A percentile compares a stretch with the other conserved stretches of the same genome.
Evolutionary conservation across 768 basidiomycete species (phyloP).

Genomic region (Dentipellis sp.): DNA sequence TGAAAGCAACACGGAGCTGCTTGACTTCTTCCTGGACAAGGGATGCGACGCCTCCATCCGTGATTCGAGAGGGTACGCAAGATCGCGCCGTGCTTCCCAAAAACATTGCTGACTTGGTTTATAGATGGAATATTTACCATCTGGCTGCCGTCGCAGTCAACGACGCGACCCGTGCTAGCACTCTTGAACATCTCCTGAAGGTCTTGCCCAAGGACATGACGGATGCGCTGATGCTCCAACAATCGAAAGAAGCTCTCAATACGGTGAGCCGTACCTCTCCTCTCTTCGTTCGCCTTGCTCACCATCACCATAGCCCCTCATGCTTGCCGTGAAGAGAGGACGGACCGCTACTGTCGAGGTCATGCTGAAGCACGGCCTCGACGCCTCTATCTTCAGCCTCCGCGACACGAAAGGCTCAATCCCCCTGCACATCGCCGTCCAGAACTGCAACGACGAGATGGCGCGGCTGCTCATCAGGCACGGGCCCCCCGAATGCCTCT

Average conservation of each 20-base stretch:
- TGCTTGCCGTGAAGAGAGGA: constrained; percentile 36
- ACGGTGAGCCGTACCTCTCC: constrained; percentile 28
- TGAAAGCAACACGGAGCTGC: constrained; percentile 21
- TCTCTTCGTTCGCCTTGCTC: neutral
- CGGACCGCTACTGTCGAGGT: constrained; percentile 20
- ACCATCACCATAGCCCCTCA: constrained; percentile 35
- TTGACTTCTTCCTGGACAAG: constrained; percentile 43
- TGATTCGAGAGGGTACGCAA: constrained; percentile 36
- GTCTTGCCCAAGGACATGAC: constrained; percentile 43
- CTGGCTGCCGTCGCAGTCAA: constrained; percentile 25
- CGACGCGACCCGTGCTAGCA: constrained; percentile 14
- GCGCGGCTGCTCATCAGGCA: constrained; percentile 29
- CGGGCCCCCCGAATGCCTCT: constrained; percentile 29
- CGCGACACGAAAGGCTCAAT: constrained; percentile 42
- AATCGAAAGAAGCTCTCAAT: constrained; percentile 34
- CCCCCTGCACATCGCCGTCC: constrained; percentile 41
- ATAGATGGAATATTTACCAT: constrained; percentile 53
- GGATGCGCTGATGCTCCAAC: constrained; percentile 33
- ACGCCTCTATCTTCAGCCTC: constrained; percentile 23
- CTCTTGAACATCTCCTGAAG: constrained; percentile 34
- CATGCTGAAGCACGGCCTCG: constrained; percentile 30
- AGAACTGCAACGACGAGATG: constrained; percentile 25
- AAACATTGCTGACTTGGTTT: neutral
- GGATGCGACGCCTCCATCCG: constrained; percentile 34
- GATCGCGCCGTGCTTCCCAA: neutral